Evolutionary conservation across 192 early-diverging fungal genomes (phyloP), one percentile per base, ranked within the genome.

Genomic region (Nowakowskiella sp.): DNA sequence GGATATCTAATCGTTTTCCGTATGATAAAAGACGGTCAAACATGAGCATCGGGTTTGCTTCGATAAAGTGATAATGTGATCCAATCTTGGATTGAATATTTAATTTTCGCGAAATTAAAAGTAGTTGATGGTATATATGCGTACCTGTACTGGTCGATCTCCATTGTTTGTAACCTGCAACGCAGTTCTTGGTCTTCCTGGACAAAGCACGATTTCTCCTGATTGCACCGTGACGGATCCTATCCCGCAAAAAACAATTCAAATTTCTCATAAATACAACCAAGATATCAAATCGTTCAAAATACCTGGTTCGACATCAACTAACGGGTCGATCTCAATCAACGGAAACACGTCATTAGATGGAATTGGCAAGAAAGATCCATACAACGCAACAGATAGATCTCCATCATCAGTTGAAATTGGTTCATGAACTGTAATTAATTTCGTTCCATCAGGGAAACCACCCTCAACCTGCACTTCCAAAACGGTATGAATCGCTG

Each of bases 41-140:
- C 46, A 61, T 50, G 13, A 97, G 70, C 25, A 54, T 48, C 5
- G 83, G 72, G 63, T 97, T 97, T 30, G 86, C 75, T 66, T 98
- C 94, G 49, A 94, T 90, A 60, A 98, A 89, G 58, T 98, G 94
- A 66, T 86, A 98, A 71, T 98, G 94, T 4, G 89, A 91, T 8
- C 94, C 94, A 33, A 97, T 83, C 85, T 86, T 49, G 3, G 10
- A n/a, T n/a, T n/a, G n/a, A n/a, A n/a, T n/a, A n/a, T n/a, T n/a
- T n/a, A n/a, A n/a, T n/a, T n/a, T n/a, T n/a, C n/a, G n/a, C 26
- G 7, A 4, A 44, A 8, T 10, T 30, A 30, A 27, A 16, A 42
- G 33, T 27, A 31, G 21, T 5, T 7, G 16, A 16, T 23, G 30
- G 1, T 30, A 53, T 34, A 6, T 2, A 23, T 25, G 0, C 57